Evolutionary conservation across 371 early-diverging fungal genomes (phyloP), one percentile per base, ranked within the genome.

Genomic region (Phascolomyces articulosus): DNA sequence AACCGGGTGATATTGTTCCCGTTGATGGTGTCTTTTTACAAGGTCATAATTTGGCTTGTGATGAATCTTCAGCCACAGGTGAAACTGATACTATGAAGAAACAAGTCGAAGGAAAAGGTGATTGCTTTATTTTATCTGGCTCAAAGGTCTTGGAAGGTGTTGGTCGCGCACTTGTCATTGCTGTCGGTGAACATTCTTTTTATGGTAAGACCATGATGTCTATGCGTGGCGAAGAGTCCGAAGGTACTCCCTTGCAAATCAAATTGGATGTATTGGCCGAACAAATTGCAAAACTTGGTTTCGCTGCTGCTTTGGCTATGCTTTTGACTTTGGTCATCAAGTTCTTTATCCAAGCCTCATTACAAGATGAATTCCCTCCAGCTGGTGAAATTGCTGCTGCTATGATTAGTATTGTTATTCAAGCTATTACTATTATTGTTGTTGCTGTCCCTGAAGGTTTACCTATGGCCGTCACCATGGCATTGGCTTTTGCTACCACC

Each of bases 391-490:
- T 94, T 66, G 84, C 89, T 62, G 83, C 90, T 41, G 72, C 84
- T 40, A 82, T 95, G 74, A 81, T 94, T 62, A 85, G 85, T 55
- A 92, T 96, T 63, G 76, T 89, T 56, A 91, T 93, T 60, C 91
- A 93, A 71, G 87, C 91, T 16, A 92, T 93, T 63, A 95, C 97
- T 13, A 90, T 98, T 57, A 91, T 97, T 47, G 98, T 96, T 13
- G 97, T 97, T 27, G 96, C 97, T 48, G 97, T 98, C 7, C 98
- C 99, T n/a, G 99, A 98, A 82, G 99, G 99, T 56, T 80, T 98
- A 48, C 99, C 99, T 1, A 92, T 98, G 87, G 97, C 98, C 18
- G 98, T 98, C 28, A 97, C 99, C 13, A 87, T 98, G 63, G 88
- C 98, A 24, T 87, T 98, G n/a, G 97, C 95, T 18, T 95, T 92